These are phyloP conservation scores for Scheffersomyces stipitis DNA, from an alignment of 805 yeast species.

Conservation along the genomic window DNA sequence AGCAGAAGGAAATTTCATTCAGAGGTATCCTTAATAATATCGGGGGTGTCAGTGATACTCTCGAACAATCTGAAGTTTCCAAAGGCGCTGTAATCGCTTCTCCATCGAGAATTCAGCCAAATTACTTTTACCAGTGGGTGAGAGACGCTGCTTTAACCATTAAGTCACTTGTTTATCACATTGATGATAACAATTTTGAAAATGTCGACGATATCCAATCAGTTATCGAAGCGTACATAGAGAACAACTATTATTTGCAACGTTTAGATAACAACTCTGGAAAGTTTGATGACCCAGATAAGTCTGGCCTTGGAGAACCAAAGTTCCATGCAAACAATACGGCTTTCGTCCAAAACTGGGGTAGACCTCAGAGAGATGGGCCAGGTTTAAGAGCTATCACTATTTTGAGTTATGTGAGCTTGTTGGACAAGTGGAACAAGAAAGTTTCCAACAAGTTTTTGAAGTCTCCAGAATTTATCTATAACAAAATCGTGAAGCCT, in stretches of 20 bases:
- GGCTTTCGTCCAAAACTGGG: constrained; percentile 73
- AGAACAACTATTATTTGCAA: constrained; percentile 60
- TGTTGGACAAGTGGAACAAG: constrained; percentile 33
- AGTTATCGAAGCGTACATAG: constrained; percentile 60
- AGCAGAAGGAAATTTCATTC: constrained; percentile 44
- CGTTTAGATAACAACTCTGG: constrained; percentile 72
- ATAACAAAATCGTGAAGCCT: constrained; percentile 54
- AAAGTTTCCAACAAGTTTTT: constrained; percentile 25
- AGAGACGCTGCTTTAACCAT: constrained; percentile 86
- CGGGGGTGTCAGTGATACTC: constrained; percentile 47
- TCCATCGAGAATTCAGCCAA: constrained; percentile 68
- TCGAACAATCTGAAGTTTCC: constrained; percentile 36
- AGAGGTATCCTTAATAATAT: constrained; percentile 51
- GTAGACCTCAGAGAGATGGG: constrained; percentile 95
- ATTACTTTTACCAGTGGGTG: constrained; percentile 88
- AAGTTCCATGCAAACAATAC: constrained; percentile 70
- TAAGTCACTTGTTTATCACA: constrained; percentile 57
- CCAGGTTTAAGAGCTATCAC: constrained; percentile 81
- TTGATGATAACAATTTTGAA: constrained; percentile 40
- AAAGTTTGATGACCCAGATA: constrained; percentile 35
- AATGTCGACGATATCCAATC: constrained; percentile 15
- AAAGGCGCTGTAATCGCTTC: constrained; percentile 82
- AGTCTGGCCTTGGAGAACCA: constrained; percentile 83
- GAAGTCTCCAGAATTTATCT: constrained; percentile 39
- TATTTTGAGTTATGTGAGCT: constrained; percentile 52